Base-by-base conservation (phyloP, 192 early-diverging fungal species). In the Jimgerdemannia flammicorona region DNA sequence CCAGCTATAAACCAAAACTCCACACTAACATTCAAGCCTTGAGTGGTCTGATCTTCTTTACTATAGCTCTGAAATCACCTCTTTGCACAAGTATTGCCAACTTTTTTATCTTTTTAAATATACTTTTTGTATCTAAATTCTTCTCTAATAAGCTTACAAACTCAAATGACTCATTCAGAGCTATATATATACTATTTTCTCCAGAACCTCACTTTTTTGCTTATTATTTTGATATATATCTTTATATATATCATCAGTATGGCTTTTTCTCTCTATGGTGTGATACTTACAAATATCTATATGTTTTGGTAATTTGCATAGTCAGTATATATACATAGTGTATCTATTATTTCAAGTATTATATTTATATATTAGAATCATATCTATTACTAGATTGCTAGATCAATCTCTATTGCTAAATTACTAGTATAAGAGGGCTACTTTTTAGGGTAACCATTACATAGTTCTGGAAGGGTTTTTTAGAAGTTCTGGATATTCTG, bases 141-240 rank as follows among this genome's bases (percentile, higher is more conserved):
- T 7, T 40, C 42, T 83, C 77, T 3, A 82, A 84, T 9, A 84
- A 81, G 4, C 66, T 74, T 8, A 83, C 74, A 67, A 85, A 87
- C 4, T 82, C 81, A 69, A 87, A 87, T 43, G 80, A 77, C 20
- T 84, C 86, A 18, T 82, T 79, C 40, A 87, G 44, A 20, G 79
- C 81, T 9, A 84, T 87, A 40, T 87, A 87, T 11, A 84, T 84
- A 65, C n/a, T n/a, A n/a, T n/a, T 87, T 84, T 72, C 85, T 85
- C 86, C 86, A 87, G 70, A 87, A 87, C 3, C 69, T n/a, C 2
- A 78, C 78, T 40, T 70, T 41, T 17, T 70, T 65, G 39, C 71
- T 65, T 63, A 79, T 79, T 72, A 81, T 54, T 54, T 77, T 71
- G 39, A 77, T 82, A 72, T 87, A 87, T 2, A 85, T 82, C 65